These are phyloP conservation scores for Suhomyces panamericanus DNA, from an alignment of 1,139 yeast species.

Conservation along the genomic window DNA sequence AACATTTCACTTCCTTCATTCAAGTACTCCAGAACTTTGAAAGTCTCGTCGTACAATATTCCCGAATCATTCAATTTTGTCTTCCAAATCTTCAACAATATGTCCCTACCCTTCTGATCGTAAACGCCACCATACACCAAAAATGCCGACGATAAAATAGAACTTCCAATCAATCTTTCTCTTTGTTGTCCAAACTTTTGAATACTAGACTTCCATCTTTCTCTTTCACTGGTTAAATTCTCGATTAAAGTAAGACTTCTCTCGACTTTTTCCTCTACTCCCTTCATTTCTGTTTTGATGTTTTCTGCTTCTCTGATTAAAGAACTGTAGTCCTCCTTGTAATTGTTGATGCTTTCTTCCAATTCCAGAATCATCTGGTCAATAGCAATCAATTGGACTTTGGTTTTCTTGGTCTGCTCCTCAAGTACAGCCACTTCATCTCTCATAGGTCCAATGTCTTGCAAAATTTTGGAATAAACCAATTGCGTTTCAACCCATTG, in stretches of 20 bases:
- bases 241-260: conserved; percentile 66
- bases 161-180: conserved; percentile 60
- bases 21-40: conserved; percentile 37
- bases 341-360: conserved; percentile 64
- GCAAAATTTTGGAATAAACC: conserved; percentile 64
- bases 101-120: conserved; percentile 53
- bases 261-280: conserved; percentile 59
- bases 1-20: conserved; percentile 42
- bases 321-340: conserved; percentile 67
- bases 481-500: conserved; percentile 92
- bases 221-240: conserved; percentile 64
- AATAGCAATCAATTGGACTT: conserved; percentile 70
- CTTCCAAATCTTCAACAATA: conserved; percentile 44
- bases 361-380: conserved; percentile 80
- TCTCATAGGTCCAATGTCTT: conserved; percentile 72
- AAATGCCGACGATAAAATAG: conserved; percentile 62
- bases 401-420: conserved; percentile 58
- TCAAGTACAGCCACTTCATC: conserved; percentile 66
- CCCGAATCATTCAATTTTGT: conserved; percentile 34
- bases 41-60: conserved; percentile 43
- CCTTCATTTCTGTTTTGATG: conserved; percentile 67
- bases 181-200: conserved; percentile 49
- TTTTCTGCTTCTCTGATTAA: conserved; percentile 77
- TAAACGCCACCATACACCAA: conserved; percentile 61
- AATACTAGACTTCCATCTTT: conserved; percentile 71